These are phyloP conservation scores for Gnomoniopsis smithogilvyi DNA, from an alignment of 2,329 filamentous ascomycete species.

Conservation along the genomic window DNA sequence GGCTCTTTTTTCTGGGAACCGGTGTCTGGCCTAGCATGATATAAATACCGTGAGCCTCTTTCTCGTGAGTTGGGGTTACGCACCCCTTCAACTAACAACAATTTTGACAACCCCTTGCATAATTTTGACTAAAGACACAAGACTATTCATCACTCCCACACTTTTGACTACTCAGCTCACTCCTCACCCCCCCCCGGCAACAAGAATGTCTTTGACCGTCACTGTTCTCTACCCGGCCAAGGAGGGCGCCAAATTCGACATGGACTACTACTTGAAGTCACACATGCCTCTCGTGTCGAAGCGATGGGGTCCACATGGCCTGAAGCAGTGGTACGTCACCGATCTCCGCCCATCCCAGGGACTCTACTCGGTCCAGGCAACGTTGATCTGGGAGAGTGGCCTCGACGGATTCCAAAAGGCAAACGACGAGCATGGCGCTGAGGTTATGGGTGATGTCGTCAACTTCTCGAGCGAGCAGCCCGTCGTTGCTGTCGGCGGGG, in stretches of 20 bases:
- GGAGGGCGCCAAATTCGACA: constrained; percentile 39
- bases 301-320: constrained; percentile 35
- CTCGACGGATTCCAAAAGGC: constrained; percentile 23
- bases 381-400: constrained; percentile 28
- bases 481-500: neutral
- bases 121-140: no score
- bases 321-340: constrained; percentile 32
- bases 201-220: constrained; percentile 18
- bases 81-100: neutral
- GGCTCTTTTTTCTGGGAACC: neutral
- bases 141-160: no score
- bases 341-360: constrained; percentile 20
- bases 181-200: no score
- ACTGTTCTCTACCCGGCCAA: constrained; percentile 39
- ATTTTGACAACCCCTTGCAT: neutral
- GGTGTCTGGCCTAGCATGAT: neutral
- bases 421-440: constrained; percentile 7
- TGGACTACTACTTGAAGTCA: constrained; percentile 43
- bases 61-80: neutral
- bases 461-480: constrained; percentile 29
- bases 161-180: no score
- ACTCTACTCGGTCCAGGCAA: constrained; percentile 26
- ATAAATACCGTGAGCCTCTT: neutral
- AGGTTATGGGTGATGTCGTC: constrained; percentile 29
- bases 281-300: constrained; percentile 44